These are phyloP conservation scores for Mucor indicus DNA, from an alignment of 371 early-diverging fungal species.

Conservation along the genomic window DNA sequence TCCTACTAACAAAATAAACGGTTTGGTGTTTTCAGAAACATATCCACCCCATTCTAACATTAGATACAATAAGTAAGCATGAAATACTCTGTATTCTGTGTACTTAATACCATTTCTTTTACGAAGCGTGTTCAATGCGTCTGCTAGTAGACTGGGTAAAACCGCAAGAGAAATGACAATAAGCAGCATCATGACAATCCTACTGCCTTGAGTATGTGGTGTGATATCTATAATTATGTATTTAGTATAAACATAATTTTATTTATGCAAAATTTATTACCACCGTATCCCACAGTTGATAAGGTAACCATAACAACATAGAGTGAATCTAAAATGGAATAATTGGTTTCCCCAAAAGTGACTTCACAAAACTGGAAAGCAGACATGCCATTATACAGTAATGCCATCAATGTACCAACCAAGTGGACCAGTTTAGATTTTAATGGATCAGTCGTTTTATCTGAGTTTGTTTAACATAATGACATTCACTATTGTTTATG, in stretches of 20 bases:
- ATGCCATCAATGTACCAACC: conserved; percentile 54
- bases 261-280: conserved; percentile 10
- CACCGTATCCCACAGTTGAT: conserved; percentile 80
- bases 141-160: conserved; percentile 58
- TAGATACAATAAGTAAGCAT: no score
- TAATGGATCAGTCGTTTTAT: conserved; percentile 53
- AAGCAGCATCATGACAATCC: conserved; percentile 62
- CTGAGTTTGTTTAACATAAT: conserved; percentile 1
- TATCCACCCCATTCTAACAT: conserved; percentile 48
- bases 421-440: conserved; percentile 60
- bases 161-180: conserved; percentile 66
- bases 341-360: conserved; percentile 48
- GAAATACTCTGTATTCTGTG: background rate
- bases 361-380: conserved; percentile 69
- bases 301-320: conserved; percentile 66
- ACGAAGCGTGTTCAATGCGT: conserved; percentile 54
- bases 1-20: conserved; percentile 65
- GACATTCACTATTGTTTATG: background rate
- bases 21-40: conserved; percentile 41
- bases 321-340: conserved; percentile 48
- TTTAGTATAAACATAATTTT: background rate
- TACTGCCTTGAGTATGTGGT: conserved; percentile 54
- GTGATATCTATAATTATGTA: conserved; percentile 74
- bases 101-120: conserved; percentile 36
- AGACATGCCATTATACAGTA: conserved; percentile 69